These are phyloP conservation scores for Penicillium verrucosum DNA, from an alignment of 2,329 filamentous ascomycete species.

Conservation along the genomic window DNA sequence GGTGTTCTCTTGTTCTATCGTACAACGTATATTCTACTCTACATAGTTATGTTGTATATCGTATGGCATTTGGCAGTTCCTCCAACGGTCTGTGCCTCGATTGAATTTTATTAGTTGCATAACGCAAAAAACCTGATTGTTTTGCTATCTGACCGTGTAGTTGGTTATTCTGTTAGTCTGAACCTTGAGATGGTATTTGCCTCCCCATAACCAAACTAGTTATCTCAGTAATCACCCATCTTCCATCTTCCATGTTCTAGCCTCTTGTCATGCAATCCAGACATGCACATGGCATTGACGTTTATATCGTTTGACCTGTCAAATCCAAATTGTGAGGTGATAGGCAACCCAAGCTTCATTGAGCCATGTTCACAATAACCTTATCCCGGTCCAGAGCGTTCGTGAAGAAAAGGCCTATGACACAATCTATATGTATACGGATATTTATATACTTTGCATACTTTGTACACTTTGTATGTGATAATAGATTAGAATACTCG, in stretches of 20 bases:
- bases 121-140: not conserved
- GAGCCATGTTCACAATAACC: slow-evolving; percentile 2
- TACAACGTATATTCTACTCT: not conserved
- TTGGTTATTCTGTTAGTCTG: not conserved
- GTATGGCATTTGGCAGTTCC: not conserved
- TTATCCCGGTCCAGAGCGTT: not conserved
- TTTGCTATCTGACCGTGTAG: not conserved
- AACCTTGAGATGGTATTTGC: not conserved
- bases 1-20: not conserved
- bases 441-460: too few relatives aligned
- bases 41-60: too few relatives aligned
- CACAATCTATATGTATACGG: not conserved
- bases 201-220: not conserved
- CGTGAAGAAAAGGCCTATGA: not conserved
- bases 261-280: not conserved
- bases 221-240: not conserved
- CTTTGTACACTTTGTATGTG: not conserved
- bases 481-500: not conserved
- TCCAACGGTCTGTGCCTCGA: slow-evolving; percentile 1
- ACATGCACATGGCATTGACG: not conserved
- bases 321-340: not conserved
- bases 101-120: slow-evolving; percentile 4
- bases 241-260: not conserved
- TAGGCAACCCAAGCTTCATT: slow-evolving; percentile 4
- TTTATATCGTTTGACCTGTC: not conserved